Base-by-base conservation (phyloP, 805 yeast genomes). In the Candida verbasci region DNA sequence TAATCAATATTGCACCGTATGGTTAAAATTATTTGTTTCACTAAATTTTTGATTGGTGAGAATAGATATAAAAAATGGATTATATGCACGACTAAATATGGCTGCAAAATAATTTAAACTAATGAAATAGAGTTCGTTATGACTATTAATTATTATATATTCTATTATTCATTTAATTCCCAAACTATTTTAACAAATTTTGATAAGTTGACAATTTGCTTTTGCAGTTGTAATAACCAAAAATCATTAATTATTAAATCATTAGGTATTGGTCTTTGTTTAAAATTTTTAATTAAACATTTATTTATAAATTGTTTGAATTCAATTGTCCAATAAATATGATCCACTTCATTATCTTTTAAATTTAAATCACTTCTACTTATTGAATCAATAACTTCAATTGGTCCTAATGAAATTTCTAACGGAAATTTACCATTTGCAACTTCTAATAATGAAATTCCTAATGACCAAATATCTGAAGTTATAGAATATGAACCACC, bases 381-480 rank as follows among this genome's bases (percentile, higher is more conserved):
- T 29, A 91, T 89, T 52, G 85, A 70, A 41, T 86, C 74, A 29
- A 93, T 63, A 9, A 93, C 70, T 59, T 91, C 98, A 32, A 91
- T 87, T 1, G 97, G 97, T 10, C 56, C 77, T 17, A 39, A 29
- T n/a, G 6, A 14, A 18, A 39, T 27, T 27, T 35, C 43, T 20
- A 39, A 31, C 6, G 98, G 98, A 56, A 91, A 91, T 46, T 74
- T 68, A n/a, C 95, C 95, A 52, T 78, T 80, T 3, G 97, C 96
- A 18, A 91, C 96, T 55, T 93, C 98, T 52, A 93, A 65, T 31
- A 93, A 41, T 1, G 61, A 52, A 29, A 93, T 68, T 0, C 98
- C 98, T 22, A 93, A 62, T 1, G 97, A 88, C 98, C 98, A 93
- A 11, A 93, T 91, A 56, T 93, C 98, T 50, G 94, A 82, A 3